Evolutionary conservation across 345 rosid genomes (phyloP).

Genomic region (Eucalyptus coolabah): DNA sequence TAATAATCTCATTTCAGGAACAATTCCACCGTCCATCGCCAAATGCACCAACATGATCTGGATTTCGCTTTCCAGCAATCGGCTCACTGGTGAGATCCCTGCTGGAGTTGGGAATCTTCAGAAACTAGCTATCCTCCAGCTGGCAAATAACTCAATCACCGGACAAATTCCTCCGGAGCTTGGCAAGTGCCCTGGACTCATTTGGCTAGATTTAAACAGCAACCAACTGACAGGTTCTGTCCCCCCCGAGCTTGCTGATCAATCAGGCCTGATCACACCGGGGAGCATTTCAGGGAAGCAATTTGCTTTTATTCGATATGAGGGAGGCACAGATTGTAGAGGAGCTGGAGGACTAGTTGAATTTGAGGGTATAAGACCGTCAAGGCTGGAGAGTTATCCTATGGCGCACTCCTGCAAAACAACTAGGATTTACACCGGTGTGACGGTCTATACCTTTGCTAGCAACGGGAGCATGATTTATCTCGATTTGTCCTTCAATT

Average conservation of each 20-base stretch:
- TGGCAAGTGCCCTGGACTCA: slow-evolving; percentile 66
- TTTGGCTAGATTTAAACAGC: slow-evolving; percentile 96
- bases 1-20: slow-evolving; percentile 69
- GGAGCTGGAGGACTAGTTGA: slow-evolving; percentile 96
- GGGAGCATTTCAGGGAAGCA: slow-evolving; percentile 80
- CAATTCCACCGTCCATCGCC: slow-evolving; percentile 59
- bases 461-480: slow-evolving; percentile 81
- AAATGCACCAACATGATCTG: slow-evolving; percentile 79
- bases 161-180: slow-evolving; percentile 70
- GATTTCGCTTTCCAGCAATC: slow-evolving; percentile 84
- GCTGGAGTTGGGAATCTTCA: slow-evolving; percentile 51
- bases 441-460: slow-evolving; percentile 60
- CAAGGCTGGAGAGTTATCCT: slow-evolving; percentile 55
- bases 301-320: slow-evolving; percentile 92
- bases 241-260: slow-evolving; percentile 60
- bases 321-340: slow-evolving; percentile 93
- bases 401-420: slow-evolving; percentile 86
- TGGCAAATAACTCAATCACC: slow-evolving; percentile 77
- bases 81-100: slow-evolving; percentile 64
- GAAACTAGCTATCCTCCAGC: slow-evolving; percentile 66
- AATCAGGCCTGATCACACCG: slow-evolving; percentile 52
- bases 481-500: slow-evolving; percentile 80
- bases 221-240: slow-evolving; percentile 53
- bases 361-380: slow-evolving; percentile 74
- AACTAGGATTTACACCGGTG: slow-evolving; percentile 78